phyloP scores from a whole-genome alignment of 306 rosid genomes.

The Malus sieversii region DNA sequence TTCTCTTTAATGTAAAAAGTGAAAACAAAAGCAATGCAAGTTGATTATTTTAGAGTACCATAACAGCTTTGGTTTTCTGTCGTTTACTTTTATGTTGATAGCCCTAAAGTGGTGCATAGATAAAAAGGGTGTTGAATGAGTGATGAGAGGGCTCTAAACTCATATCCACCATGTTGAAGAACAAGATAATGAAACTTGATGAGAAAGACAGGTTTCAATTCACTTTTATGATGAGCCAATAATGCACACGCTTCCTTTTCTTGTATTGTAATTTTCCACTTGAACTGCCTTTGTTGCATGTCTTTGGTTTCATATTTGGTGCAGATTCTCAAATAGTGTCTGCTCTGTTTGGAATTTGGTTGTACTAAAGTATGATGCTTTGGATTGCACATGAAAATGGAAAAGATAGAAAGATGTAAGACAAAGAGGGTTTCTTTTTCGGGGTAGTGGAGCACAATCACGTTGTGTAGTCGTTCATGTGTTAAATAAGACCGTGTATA shows the following conservation, averaged over 20 bases:
- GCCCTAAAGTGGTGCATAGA: background rate
- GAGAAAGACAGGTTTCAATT: background rate
- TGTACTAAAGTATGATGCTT: background rate
- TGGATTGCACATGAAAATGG: background rate
- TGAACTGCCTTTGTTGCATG: background rate
- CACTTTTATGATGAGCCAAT: background rate
- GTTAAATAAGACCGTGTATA: too few relatives aligned
- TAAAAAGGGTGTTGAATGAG: background rate
- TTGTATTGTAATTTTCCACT: conserved; percentile 1
- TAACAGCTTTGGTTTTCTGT: background rate
- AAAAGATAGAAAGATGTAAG: background rate
- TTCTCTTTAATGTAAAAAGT: too few relatives aligned
- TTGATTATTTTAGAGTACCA: too few relatives aligned
- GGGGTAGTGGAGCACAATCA: background rate
- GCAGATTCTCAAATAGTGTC: background rate
- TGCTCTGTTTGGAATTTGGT: background rate
- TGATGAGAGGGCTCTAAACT: background rate
- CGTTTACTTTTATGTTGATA: background rate
- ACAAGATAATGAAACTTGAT: background rate
- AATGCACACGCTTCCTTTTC: background rate
- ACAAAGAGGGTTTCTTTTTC: background rate
- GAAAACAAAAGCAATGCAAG: too few relatives aligned
- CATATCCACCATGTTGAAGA: background rate
- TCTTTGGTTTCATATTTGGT: background rate
- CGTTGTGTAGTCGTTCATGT: background rate